Percentiles rank a stretch among this genome's conserved stretches.
Evolutionary conservation across 495 filamentous ascomycete genomes (phyloP).

Genomic region (Evernia prunastri): DNA sequence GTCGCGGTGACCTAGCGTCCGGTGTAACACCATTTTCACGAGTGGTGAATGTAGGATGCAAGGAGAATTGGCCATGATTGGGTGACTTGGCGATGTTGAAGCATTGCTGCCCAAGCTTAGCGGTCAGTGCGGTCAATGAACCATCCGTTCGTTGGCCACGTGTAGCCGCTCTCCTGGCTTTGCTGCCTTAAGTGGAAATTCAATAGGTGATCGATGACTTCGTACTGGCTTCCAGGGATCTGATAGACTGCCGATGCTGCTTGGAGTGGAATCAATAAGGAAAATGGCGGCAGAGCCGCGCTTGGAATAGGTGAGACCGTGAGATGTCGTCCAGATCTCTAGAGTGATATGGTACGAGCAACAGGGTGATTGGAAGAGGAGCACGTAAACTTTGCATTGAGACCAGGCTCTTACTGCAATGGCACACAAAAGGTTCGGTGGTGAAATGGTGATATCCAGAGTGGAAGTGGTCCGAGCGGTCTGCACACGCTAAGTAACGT

Average conservation of each 20-base stretch:
- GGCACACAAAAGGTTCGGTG: not conserved
- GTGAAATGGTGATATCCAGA: no score
- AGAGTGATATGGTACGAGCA: not conserved
- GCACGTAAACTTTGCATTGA: no score
- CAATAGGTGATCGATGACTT: not conserved
- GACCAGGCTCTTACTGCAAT: not conserved
- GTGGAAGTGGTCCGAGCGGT: no score
- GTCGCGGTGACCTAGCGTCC: not conserved
- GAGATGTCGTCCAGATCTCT: not conserved
- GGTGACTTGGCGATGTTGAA: not conserved
- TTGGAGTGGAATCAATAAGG: not conserved
- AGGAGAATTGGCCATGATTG: not conserved
- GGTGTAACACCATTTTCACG: not conserved
- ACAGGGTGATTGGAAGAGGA: no score
- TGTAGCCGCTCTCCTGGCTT: not conserved
- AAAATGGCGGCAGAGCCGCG: not conserved
- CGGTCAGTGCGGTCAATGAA: not conserved
- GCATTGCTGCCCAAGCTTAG: slow-evolving; percentile 1
- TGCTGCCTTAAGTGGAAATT: not conserved
- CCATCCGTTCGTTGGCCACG: not conserved
- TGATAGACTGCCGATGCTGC: not conserved
- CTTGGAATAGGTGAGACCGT: not conserved
- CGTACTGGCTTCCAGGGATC: not conserved
- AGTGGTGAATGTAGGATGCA: not conserved
- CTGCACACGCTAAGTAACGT: no score